A percentile compares a stretch with the other conserved stretches of the same genome.
These are phyloP conservation scores for Hemileccinum rubropunctum DNA, from an alignment of 768 basidiomycete species.

Conservation along the genomic window DNA sequence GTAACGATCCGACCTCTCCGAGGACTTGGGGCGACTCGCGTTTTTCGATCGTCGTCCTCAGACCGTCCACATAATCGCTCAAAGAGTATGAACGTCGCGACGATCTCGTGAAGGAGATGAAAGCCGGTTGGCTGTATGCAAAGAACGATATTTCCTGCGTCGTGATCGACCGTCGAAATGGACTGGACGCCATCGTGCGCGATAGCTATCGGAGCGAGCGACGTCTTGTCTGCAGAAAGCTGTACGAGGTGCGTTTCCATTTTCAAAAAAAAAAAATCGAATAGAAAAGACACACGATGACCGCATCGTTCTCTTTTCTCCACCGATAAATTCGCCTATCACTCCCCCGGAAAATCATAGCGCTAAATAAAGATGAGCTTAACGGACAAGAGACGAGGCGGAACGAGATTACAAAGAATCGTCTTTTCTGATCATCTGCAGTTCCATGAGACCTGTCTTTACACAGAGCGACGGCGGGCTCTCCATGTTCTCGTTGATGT, in stretches of 20 bases:
- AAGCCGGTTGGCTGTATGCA: conserved; percentile 18
- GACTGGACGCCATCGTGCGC: not conserved
- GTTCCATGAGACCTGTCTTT: not conserved
- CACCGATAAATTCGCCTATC: conserved; percentile 14
- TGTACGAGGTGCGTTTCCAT: not conserved
- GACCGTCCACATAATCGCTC: not conserved
- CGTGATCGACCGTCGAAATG: not conserved
- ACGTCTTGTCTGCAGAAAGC: conserved; percentile 1
- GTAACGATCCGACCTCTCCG: not conserved
- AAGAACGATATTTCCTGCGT: not conserved
- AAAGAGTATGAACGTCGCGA: conserved; percentile 16
- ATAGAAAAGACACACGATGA: not conserved
- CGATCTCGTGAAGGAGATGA: conserved; percentile 16
- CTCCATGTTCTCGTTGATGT: conserved; percentile 8
- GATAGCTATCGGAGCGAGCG: conserved; percentile 9
- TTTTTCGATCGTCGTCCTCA: not conserved
- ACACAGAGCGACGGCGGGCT: conserved; percentile 1
- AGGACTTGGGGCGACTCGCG: not conserved
- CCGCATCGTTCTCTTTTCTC: not conserved
- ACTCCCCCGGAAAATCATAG: conserved; percentile 4
- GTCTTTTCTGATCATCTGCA: not conserved
- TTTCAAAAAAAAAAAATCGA: no score
- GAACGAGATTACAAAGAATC: conserved; percentile 1
- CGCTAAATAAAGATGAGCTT: conserved; percentile 5
- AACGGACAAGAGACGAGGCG: not conserved